Base-by-base conservation (phyloP, 2,329 filamentous ascomycete genomes). In the Pseudogymnoascus sp. region DNA sequence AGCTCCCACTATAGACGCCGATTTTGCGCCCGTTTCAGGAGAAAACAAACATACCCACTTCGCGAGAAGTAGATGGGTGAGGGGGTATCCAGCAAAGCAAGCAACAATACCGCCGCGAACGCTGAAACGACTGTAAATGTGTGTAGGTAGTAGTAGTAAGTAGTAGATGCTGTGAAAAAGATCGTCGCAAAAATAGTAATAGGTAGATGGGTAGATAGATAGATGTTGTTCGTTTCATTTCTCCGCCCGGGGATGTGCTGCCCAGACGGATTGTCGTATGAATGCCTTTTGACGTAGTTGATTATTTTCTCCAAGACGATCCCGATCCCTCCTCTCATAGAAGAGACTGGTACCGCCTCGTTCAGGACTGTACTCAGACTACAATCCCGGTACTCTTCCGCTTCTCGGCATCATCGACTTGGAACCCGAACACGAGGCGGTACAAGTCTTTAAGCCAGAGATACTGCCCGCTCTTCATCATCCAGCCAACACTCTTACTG, bases 371-470 rank as follows among this genome's bases (percentile, higher is more conserved):
- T 5, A 12, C 59, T 61, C 31, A 86, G 16, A 88, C 79, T 16
- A 77, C 76, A 64, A 90, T 88, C 65, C 82, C 85, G 59, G 87
- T 79, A 63, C 82, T 84, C 70, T 89, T 88, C 67, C 88, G 80
- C 62, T 80, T 78, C 56, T 88, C 85, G 0, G 85, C 88, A 69
- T 96, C 92, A 63, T 96, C 91, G 14, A 91, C 77, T 59, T 88
- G 84, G 71, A 93, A 93, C 3, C 91, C 89, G 74, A 96, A 96
- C 2, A 96, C 91, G 42, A 93, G 81, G 62, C 85, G 84, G 77
- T 90, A 97, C 12, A 97, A 79, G 70, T 96, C 92, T 60, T 86
- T 82, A 66, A 97, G 77, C 81, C 93, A 97, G 7, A 79, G 79
- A 74, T 95, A 95, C 69, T 92, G 86, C 63, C 85, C 82, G 28